phyloP scores from a whole-genome alignment of 169 alveolate genomes.

The Plasmodium billcollinsi region DNA sequence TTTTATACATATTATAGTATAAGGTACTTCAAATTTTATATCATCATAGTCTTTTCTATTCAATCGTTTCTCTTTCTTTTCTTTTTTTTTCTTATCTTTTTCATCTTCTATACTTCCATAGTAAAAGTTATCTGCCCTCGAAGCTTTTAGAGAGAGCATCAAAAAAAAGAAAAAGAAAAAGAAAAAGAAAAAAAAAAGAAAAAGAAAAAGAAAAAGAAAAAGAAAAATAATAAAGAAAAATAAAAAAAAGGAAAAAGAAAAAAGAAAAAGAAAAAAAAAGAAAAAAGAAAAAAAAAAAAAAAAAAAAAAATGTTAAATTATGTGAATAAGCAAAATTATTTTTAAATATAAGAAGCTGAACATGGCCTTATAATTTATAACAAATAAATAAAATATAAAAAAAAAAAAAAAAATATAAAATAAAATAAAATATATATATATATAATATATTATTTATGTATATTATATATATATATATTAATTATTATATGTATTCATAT shows the following conservation, averaged over 20 bases:
- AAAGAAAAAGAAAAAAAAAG: not conserved
- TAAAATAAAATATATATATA: too few species aligned
- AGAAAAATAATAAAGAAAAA: too few species aligned
- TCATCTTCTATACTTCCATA: constrained; percentile 83
- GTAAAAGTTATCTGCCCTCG: constrained; percentile 87
- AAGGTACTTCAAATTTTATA: constrained; percentile 88
- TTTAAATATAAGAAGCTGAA: not conserved
- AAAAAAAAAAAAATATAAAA: too few species aligned
- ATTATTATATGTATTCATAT: too few species aligned
- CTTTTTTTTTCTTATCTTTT: constrained; percentile 58
- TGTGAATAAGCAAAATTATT: not conserved
- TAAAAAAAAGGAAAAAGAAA: not conserved
- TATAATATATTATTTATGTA: too few species aligned
- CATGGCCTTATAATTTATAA: not conserved
- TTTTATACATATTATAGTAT: constrained; percentile 82
- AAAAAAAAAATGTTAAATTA: not conserved
- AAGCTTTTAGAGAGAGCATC: constrained; percentile 86
- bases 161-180: not conserved
- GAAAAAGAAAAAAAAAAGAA: not conserved
- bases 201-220: not conserved
- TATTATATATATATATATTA: too few species aligned
- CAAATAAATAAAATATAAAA: too few species aligned
- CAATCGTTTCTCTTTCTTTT: constrained; percentile 57
- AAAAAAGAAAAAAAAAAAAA: not conserved
- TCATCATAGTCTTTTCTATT: constrained; percentile 56